Conservation (phyloP, 2,329 filamentous ascomycete species). For the Penicillium sp. region DNA sequence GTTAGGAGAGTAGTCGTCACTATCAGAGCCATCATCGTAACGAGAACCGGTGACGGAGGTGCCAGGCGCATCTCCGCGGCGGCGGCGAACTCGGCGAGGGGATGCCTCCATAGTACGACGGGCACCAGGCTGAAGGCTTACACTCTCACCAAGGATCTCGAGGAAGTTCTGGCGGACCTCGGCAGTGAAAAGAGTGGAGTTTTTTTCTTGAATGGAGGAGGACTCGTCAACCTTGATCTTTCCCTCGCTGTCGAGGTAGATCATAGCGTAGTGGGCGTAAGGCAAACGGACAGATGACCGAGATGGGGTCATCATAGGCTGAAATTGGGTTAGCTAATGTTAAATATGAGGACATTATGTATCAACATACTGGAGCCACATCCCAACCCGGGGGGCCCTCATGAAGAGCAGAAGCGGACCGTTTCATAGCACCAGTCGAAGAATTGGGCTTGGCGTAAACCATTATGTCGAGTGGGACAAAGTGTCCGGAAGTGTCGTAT, state of each 20-base stretch:
- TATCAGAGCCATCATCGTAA: constrained; percentile 25
- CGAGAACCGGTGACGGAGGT: constrained; percentile 18
- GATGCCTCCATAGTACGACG: constrained; percentile 27
- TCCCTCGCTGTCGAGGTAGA: constrained; percentile 37
- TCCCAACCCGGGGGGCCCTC: constrained; percentile 33
- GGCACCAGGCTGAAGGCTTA: constrained; percentile 28
- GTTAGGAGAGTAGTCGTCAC: constrained; percentile 22
- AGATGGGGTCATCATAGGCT: constrained; percentile 31
- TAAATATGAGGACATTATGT: background rate
- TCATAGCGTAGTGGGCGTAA: constrained; percentile 37
- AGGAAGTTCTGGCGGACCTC: constrained; percentile 38
- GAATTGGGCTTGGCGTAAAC: constrained; percentile 29
- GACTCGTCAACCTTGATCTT: constrained; percentile 36
- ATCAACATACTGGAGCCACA: constrained; percentile 28
- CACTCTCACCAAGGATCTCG: constrained; percentile 33
- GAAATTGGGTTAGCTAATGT: background rate
- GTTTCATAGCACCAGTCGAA: constrained; percentile 29
- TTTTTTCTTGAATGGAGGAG: constrained; percentile 32
- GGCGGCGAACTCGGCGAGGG: constrained; percentile 32
- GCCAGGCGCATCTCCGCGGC: constrained; percentile 24
- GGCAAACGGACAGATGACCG: constrained; percentile 30
- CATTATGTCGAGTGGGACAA: constrained; percentile 21
- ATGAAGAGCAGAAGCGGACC: constrained; percentile 30
- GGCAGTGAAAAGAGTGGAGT: constrained; percentile 32
- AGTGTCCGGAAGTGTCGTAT: background rate